A percentile compares a stretch with the other conserved stretches of the same genome.
Conservation (phyloP, 2,329 filamentous ascomycete species). For the Ophiocordyceps camponoti-floridani region DNA sequence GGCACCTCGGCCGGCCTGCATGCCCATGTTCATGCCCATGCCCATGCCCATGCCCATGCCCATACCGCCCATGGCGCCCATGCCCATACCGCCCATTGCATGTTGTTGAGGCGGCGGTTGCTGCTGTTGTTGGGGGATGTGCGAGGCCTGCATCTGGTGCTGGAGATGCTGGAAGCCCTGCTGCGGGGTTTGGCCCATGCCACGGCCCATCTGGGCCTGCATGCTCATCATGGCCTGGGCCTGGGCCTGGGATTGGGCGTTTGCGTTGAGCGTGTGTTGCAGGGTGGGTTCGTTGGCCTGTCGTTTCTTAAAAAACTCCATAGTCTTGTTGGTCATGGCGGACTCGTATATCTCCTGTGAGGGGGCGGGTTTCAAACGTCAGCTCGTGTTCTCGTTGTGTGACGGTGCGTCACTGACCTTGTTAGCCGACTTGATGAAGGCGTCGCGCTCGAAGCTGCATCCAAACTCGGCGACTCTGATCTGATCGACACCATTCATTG, state of each 20-base stretch:
- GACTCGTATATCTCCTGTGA: conserved; percentile 30
- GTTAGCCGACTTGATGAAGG: conserved; percentile 25
- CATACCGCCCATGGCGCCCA: conserved; percentile 3
- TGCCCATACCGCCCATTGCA: conserved; percentile 9
- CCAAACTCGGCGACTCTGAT: conserved; percentile 22
- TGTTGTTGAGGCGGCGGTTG: conserved; percentile 12
- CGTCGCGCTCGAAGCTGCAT: conserved; percentile 28
- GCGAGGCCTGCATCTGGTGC: conserved; percentile 37
- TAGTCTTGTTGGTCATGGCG: conserved; percentile 23
- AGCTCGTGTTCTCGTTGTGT: too few relatives aligned
- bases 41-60: conserved; percentile 21
- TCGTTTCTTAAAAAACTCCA: conserved; percentile 31
- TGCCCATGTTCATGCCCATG: conserved; percentile 5
- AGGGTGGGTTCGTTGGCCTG: conserved; percentile 30
- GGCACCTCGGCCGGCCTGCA: conserved; percentile 16
- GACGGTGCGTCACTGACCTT: conserved; percentile 20
- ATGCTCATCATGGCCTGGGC: conserved; percentile 34
- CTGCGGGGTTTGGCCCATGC: conserved; percentile 29
- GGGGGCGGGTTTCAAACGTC: too few relatives aligned
- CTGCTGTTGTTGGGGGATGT: conserved; percentile 22
- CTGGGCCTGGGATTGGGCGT: conserved; percentile 20
- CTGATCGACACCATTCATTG: conserved; percentile 21
- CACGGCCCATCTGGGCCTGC: conserved; percentile 32
- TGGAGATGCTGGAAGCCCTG: conserved; percentile 40
- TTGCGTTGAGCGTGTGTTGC: conserved; percentile 30